phyloP scores from a whole-genome alignment of 805 yeast species.

The Candida lessepsii region DNA sequence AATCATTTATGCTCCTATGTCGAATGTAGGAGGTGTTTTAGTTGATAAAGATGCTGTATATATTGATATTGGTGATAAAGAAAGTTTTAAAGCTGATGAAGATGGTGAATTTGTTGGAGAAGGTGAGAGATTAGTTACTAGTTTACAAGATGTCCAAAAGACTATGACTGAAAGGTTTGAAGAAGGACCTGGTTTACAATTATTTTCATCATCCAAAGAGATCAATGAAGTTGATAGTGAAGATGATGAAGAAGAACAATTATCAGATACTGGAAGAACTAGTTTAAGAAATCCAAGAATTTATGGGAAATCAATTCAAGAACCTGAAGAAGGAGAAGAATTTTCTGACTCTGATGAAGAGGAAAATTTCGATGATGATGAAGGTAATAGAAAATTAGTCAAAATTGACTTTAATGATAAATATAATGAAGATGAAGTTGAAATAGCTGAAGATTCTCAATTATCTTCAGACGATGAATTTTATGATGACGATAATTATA shows the following conservation, averaged over 20 bases:
- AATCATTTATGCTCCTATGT: slow-evolving; percentile 97
- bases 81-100: slow-evolving; percentile 48
- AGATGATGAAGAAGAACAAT: slow-evolving; percentile 27
- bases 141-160: slow-evolving; percentile 67
- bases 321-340: slow-evolving; percentile 41
- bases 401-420: slow-evolving; percentile 46
- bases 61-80: slow-evolving; percentile 68
- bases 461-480: slow-evolving; percentile 40
- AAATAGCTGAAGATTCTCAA: slow-evolving; percentile 47
- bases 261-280: slow-evolving; percentile 54
- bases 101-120: slow-evolving; percentile 62
- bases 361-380: slow-evolving; percentile 38
- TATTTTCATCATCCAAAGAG: slow-evolving; percentile 64
- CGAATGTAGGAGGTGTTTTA: slow-evolving; percentile 98
- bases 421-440: slow-evolving; percentile 36
- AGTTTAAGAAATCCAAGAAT: slow-evolving; percentile 60
- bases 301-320: slow-evolving; percentile 52
- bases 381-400: slow-evolving; percentile 41
- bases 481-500: slow-evolving; percentile 38
- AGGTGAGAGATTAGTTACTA: slow-evolving; percentile 84
- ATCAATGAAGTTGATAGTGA: slow-evolving; percentile 41
- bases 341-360: slow-evolving; percentile 42
- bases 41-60: slow-evolving; percentile 98
- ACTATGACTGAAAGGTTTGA: slow-evolving; percentile 56
- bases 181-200: slow-evolving; percentile 67